Conservation (phyloP, 2,329 filamentous ascomycete species). For the Cephalotrichum gorgonifer region DNA sequence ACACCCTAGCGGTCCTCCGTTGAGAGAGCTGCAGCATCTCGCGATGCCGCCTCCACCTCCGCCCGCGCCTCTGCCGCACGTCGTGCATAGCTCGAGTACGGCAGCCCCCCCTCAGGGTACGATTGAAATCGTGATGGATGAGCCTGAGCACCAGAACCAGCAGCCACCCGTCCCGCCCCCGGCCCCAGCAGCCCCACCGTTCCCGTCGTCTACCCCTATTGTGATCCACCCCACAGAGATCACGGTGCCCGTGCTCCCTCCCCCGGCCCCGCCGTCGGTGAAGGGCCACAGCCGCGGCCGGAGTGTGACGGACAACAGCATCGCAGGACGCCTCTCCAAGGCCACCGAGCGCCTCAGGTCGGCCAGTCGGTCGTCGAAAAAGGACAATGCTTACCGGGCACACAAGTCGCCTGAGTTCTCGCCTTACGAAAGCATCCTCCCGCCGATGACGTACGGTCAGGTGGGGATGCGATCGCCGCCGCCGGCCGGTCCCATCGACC, state of each 20-base stretch:
- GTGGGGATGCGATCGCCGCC: constrained; percentile 19
- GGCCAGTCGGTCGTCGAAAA: constrained; percentile 43
- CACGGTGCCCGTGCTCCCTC: constrained; percentile 32
- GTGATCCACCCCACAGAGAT: constrained; percentile 28
- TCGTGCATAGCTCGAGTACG: constrained; percentile 27
- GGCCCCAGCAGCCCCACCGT: constrained; percentile 2
- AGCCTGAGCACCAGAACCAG: constrained; percentile 29
- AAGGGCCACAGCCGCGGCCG: constrained; percentile 45
- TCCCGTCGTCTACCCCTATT: constrained; percentile 8
- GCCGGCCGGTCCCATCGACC: background rate
- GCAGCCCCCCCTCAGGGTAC: constrained; percentile 41
- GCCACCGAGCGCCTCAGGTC: constrained; percentile 52
- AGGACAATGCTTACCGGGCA: constrained; percentile 24
- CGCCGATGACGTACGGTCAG: constrained; percentile 7
- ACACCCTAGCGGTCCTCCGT: constrained; percentile 36
- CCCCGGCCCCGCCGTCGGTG: constrained; percentile 30
- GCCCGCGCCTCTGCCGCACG: constrained; percentile 43
- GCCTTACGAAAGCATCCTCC: constrained; percentile 31
- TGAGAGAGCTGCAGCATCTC: constrained; percentile 54
- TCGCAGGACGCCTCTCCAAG: constrained; percentile 44
- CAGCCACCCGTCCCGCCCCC: background rate
- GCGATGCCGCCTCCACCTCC: constrained; percentile 51
- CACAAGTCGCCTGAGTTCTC: constrained; percentile 9
- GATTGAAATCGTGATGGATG: constrained; percentile 59
- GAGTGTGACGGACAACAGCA: constrained; percentile 40